Base-by-base conservation (phyloP, 1,284 basidiomycete species). In the Tremellales sp. region DNA sequence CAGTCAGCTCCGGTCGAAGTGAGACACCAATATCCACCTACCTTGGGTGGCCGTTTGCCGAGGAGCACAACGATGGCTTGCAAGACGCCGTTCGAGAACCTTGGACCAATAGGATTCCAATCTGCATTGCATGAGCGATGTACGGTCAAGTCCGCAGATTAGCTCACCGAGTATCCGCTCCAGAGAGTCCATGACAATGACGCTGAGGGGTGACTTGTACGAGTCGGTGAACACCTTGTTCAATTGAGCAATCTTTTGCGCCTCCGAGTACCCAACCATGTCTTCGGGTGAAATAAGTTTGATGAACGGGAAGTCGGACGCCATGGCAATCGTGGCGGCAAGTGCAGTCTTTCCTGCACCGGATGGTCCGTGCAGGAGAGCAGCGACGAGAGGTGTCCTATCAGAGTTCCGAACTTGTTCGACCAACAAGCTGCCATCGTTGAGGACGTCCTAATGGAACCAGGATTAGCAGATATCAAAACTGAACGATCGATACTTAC, bases 81-180 rank as follows among this genome's bases (percentile, higher is more conserved):
- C 28, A 99, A 76, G 9, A 98, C 89, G 12, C 85, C 78, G 68
- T 98, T 98, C 3, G 91, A 95, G 77, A 97, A 99, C 43, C 93
- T 80, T 13, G 88, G 91, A 1, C 94, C 94, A 72, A 99, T 88
- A 4, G 93, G 91, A n/a, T 93, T 93, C 86, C 91, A 99, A 58
- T 95, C 92, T 91, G 18, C 12, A 8, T 14, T 8, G 25, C 25
- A 35, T 22, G 8, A 39, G 9, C 10, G 33, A 18, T 14, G 35
- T 10, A n/a, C 29, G 18, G 10, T 16, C 5, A 13, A 18, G 14
- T 24, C 19, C 7, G 7, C 9, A 26, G 9, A 10, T 9, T 10
- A 18, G 70, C 82, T 54, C 46, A 88, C 89, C 89, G 43, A 95
- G 77, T 48, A 95, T 75, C 32, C 92, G 81, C 71, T 97, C 92